Conservation (phyloP, 2,329 filamentous ascomycete genomes). For the Massarina eburnea region DNA sequence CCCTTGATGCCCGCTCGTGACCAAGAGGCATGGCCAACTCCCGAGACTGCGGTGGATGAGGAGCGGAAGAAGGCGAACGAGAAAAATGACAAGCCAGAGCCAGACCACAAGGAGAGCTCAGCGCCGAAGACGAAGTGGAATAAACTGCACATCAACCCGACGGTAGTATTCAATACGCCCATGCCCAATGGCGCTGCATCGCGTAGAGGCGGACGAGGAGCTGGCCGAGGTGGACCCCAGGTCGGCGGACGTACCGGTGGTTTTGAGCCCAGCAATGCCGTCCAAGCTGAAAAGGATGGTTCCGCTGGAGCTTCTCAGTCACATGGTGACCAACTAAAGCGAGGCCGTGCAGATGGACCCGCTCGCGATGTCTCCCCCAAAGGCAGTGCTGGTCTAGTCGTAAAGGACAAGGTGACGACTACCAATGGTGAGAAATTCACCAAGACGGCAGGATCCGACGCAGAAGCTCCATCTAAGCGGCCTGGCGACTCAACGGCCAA, state of each 20-base stretch:
- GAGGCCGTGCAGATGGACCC: conserved; percentile 30
- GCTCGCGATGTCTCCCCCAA: conserved; percentile 35
- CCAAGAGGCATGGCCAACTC: conserved; percentile 84
- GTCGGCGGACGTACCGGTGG: conserved; percentile 53
- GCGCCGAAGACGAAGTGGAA: conserved; percentile 64
- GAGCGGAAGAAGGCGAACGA: conserved; percentile 71
- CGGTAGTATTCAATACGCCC: conserved; percentile 83
- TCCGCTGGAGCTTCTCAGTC: conserved; percentile 16
- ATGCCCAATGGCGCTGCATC: conserved; percentile 55
- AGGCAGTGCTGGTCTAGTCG: conserved; percentile 33
- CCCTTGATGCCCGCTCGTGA: conserved; percentile 71
- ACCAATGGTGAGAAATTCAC: conserved; percentile 26
- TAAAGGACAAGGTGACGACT: conserved; percentile 29
- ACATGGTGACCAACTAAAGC: conserved; percentile 39
- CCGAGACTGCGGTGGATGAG: conserved; percentile 75
- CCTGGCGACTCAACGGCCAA: conserved; percentile 18
- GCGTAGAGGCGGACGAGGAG: conserved; percentile 47
- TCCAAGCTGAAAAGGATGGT: conserved; percentile 44
- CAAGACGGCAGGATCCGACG: conserved; percentile 25
- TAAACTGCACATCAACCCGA: conserved; percentile 77
- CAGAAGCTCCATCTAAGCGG: conserved; percentile 25
- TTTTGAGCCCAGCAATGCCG: conserved; percentile 43
- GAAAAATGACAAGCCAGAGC: conserved; percentile 68
- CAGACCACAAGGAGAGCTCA: conserved; percentile 58
- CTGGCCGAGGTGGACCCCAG: conserved; percentile 59